Conservation (phyloP, 441 rosid species). For the Hypseocharis bilobata region DNA sequence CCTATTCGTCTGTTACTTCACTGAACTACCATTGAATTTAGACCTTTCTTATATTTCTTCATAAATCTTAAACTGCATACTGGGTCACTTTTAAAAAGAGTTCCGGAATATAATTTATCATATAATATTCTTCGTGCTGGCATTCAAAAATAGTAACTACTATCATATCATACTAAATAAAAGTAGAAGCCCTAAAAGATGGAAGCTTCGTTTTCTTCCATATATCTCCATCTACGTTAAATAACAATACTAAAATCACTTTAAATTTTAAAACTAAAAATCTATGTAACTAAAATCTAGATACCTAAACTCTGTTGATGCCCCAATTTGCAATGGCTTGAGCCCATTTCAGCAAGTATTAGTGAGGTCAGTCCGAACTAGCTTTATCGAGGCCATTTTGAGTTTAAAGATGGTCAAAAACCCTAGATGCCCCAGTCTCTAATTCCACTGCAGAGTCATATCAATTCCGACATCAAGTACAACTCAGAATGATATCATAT, state of each 20-base stretch:
- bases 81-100: background rate
- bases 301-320: background rate
- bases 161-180: background rate
- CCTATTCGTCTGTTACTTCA: no score
- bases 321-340: background rate
- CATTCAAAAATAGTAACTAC: background rate
- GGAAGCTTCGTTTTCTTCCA: no score
- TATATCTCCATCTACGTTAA: background rate
- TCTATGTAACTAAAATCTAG: background rate
- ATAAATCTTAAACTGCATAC: background rate
- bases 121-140: background rate
- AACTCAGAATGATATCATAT: no score
- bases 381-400: background rate
- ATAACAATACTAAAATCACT: background rate
- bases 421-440: background rate
- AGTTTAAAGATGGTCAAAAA: background rate
- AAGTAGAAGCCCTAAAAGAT: background rate
- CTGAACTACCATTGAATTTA: background rate
- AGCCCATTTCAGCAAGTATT: no score
- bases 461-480: no score
- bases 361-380: no score
- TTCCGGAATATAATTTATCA: background rate
- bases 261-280: background rate
- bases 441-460: no score
- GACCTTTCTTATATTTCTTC: background rate